These are phyloP conservation scores for Neurospora sp. DNA, from an alignment of 495 filamentous ascomycete genomes.

Conservation along the genomic window DNA sequence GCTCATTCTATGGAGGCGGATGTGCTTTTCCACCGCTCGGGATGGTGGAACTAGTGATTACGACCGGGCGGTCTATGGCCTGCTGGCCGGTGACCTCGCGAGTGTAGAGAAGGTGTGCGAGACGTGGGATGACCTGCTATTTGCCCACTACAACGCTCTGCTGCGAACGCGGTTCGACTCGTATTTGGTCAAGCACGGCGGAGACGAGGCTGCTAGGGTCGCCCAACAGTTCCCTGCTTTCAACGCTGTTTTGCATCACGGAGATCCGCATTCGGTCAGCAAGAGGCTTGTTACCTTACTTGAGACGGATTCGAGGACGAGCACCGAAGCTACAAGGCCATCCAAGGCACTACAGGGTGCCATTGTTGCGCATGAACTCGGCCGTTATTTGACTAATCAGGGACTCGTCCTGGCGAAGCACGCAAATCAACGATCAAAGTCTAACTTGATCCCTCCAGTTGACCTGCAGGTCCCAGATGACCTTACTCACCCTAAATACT, in stretches of 20 bases:
- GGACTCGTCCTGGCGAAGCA: conserved; percentile 44
- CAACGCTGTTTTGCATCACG: conserved; percentile 40
- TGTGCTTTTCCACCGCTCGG: conserved; percentile 66
- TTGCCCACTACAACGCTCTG: conserved; percentile 75
- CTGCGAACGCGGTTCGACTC: conserved; percentile 58
- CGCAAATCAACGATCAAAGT: conserved; percentile 38
- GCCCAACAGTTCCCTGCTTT: conserved; percentile 39
- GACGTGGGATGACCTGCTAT: conserved; percentile 86
- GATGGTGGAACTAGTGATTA: conserved; percentile 59
- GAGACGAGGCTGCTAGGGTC: conserved; percentile 27
- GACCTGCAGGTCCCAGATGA: conserved; percentile 15
- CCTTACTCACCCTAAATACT: conserved; percentile 30
- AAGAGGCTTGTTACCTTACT: conserved; percentile 41
- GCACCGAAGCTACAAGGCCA: conserved; percentile 40
- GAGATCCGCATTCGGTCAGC: conserved; percentile 38
- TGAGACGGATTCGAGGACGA: conserved; percentile 34
- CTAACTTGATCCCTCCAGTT: conserved; percentile 38
- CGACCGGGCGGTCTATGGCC: conserved; percentile 80
- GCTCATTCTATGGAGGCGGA: conserved; percentile 63
- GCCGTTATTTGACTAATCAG: conserved; percentile 46
- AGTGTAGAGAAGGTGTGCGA: conserved; percentile 66
- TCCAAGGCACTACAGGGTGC: conserved; percentile 57
- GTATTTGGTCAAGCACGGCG: conserved; percentile 41
- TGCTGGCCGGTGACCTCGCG: conserved; percentile 71
- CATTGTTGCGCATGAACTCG: conserved; percentile 48